phyloP scores from a whole-genome alignment of 2,329 filamentous ascomycete genomes.

The Penicillium polonicum region DNA sequence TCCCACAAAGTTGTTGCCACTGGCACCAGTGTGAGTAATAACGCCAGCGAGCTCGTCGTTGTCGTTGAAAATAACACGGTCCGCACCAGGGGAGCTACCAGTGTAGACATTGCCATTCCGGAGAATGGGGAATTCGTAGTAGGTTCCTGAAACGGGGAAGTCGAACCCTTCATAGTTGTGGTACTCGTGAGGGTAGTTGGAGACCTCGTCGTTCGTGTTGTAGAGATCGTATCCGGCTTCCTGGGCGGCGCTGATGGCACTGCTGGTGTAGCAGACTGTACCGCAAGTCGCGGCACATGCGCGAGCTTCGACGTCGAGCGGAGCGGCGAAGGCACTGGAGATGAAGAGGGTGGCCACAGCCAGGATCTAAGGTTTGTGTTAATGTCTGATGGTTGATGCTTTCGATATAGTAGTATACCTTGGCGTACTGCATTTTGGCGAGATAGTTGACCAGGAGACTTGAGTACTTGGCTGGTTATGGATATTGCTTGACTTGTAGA shows the following conservation, averaged over 20 bases:
- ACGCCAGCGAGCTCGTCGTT: conserved; percentile 58
- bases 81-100: conserved; percentile 64
- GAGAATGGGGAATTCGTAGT: conserved; percentile 63
- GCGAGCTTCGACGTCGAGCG: conserved; percentile 36
- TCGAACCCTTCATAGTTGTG: conserved; percentile 63
- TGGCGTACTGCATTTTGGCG: conserved; percentile 27
- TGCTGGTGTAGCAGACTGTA: conserved; percentile 51
- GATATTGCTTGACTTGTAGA: not conserved
- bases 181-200: conserved; percentile 59
- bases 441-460: not conserved
- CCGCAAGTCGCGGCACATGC: conserved; percentile 56
- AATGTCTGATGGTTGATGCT: not conserved
- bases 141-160: conserved; percentile 58
- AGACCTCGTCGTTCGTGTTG: conserved; percentile 33
- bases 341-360: conserved; percentile 24
- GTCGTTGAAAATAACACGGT: conserved; percentile 64
- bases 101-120: conserved; percentile 50
- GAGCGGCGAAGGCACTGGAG: conserved; percentile 25
- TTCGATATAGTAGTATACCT: conserved; percentile 14
- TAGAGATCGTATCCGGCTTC: conserved; percentile 55
- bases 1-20: conserved; percentile 66
- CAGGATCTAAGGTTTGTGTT: conserved; percentile 14
- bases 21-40: conserved; percentile 70
- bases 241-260: conserved; percentile 52
- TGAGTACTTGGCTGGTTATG: not conserved